phyloP scores from a whole-genome alignment of 805 yeast genomes.

The Candida ponderosae region DNA sequence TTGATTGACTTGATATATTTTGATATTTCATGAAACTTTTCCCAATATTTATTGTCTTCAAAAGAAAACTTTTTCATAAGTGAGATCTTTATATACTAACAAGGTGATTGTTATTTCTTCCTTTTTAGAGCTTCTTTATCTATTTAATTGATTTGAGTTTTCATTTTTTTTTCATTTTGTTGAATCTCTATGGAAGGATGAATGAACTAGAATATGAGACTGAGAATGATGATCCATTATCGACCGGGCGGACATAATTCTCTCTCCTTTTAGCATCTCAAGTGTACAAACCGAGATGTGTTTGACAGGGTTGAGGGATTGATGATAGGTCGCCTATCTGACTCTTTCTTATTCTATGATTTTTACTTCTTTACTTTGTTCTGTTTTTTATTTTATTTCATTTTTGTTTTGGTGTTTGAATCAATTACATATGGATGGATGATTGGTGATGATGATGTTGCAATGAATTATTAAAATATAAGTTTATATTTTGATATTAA shows the following conservation, averaged over 20 bases:
- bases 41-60: too few species aligned
- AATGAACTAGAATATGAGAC: slow-evolving; percentile 23
- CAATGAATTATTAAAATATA: too few species aligned
- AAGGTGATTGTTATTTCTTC: too few species aligned
- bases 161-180: slow-evolving; percentile 9
- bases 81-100: too few species aligned
- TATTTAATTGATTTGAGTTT: slow-evolving; percentile 4
- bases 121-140: neutral
- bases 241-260: slow-evolving; percentile 49
- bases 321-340: slow-evolving; percentile 34
- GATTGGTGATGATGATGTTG: neutral
- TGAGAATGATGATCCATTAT: slow-evolving; percentile 16
- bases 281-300: slow-evolving; percentile 36
- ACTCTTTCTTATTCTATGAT: neutral
- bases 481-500: neutral
- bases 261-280: slow-evolving; percentile 26
- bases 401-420: neutral
- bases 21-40: too few species aligned
- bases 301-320: slow-evolving; percentile 36
- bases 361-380: neutral
- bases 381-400: neutral
- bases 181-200: slow-evolving; percentile 1
- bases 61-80: too few species aligned
- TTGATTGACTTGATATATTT: too few species aligned
- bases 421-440: neutral